phyloP scores from a whole-genome alignment of 1,284 basidiomycete genomes.

The Cryptococcus depauperatus region DNA sequence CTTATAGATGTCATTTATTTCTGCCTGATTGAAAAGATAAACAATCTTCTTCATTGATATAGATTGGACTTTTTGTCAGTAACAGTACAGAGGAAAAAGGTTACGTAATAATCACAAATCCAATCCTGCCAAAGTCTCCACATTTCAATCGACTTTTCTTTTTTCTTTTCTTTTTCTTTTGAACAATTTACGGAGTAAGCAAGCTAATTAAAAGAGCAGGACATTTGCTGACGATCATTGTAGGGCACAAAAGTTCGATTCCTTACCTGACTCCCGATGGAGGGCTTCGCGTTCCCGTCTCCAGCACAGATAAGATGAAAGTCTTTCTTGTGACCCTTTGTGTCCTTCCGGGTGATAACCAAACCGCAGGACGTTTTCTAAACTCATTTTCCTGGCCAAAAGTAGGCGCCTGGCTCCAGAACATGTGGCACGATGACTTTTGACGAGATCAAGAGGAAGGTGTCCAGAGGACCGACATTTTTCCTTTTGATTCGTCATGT shows the following conservation, averaged over 20 bases:
- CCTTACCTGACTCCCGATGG: conserved; percentile 39
- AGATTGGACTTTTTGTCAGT: neutral
- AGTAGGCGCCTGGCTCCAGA: conserved; percentile 16
- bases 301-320: conserved; percentile 27
- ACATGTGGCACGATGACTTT: conserved; percentile 21
- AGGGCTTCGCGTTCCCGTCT: conserved; percentile 45
- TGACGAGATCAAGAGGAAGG: conserved; percentile 12
- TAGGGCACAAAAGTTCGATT: conserved; percentile 45
- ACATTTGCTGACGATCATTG: neutral
- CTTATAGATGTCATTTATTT: no score
- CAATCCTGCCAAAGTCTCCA: neutral
- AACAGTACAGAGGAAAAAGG: no score
- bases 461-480: conserved; percentile 20
- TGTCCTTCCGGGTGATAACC: conserved; percentile 32
- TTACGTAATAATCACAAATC: conserved; percentile 1
- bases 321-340: neutral
- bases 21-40: no score
- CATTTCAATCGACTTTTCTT: no score
- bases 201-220: conserved; percentile 1
- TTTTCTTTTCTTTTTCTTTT: conserved; percentile 5
- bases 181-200: conserved; percentile 26
- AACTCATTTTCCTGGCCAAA: conserved; percentile 3
- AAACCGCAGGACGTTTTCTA: conserved; percentile 19
- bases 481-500: no score
- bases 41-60: no score